These are phyloP conservation scores for Tephrocybe sp. DNA, from an alignment of 768 basidiomycete species.

Conservation along the genomic window DNA sequence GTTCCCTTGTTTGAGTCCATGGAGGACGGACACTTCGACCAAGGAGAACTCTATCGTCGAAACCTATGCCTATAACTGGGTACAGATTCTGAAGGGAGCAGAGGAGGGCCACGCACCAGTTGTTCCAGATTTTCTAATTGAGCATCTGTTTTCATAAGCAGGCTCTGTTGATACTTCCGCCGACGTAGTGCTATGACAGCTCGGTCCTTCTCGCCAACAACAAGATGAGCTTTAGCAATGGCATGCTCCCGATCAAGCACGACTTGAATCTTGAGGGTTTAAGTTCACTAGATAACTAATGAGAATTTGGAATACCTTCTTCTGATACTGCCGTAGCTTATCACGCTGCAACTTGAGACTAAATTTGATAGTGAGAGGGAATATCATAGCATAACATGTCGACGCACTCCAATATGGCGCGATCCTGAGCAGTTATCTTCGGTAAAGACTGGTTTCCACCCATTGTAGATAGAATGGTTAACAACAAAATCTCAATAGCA, in stretches of 20 bases:
- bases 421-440: slow-evolving; percentile 91
- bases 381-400: slow-evolving; percentile 13
- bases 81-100: background rate
- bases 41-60: slow-evolving; percentile 96
- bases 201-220: slow-evolving; percentile 79
- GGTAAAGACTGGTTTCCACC: slow-evolving; percentile 73
- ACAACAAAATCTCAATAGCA: slow-evolving; percentile 1
- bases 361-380: slow-evolving; percentile 13
- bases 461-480: slow-evolving; percentile 38
- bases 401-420: slow-evolving; percentile 92
- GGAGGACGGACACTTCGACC: slow-evolving; percentile 88
- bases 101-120: slow-evolving; percentile 52
- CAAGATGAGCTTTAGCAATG: slow-evolving; percentile 84
- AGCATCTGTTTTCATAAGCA: slow-evolving; percentile 84
- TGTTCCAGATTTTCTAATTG: slow-evolving; percentile 90
- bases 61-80: slow-evolving; percentile 54
- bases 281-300: background rate
- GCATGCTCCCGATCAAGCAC: slow-evolving; percentile 86
- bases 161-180: slow-evolving; percentile 90
- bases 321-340: slow-evolving; percentile 94
- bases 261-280: slow-evolving; percentile 69
- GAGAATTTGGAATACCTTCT: slow-evolving; percentile 53
- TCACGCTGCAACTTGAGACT: slow-evolving; percentile 97
- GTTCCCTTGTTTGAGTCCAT: slow-evolving; percentile 92
- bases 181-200: slow-evolving; percentile 86